Base-by-base conservation (phyloP, 371 early-diverging fungal species). In the Mortierella sp. region DNA sequence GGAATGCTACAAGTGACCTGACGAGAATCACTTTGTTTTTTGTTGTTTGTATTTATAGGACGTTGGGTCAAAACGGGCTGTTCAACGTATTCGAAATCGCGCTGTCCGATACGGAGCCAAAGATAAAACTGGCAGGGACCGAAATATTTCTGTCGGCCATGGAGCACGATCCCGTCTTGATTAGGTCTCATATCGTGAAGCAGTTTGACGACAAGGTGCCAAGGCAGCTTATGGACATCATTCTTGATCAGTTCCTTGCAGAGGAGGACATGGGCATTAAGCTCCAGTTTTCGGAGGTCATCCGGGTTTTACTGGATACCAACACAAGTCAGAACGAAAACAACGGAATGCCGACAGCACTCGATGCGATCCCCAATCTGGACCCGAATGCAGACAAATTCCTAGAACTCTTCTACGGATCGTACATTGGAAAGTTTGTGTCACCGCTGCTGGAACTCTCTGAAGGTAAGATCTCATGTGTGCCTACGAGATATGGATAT, bases 161-260 rank as follows among this genome's bases (percentile, higher is more conserved):
- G 42, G 95, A 96, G 48, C 88, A 92, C 53, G 94, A 95, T 60
- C 87, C 93, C 11, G 80, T 85, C 15, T 69, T 93, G 9, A 86
- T 95, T 2, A 84, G 97, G 19, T 82, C 87, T 1, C 84, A 89
- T 50, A 87, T 90, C 30, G 56, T 93, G 9, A 86, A 83, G 26
- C 93, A 95, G 59, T 64, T 80, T 2, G 79, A 82, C 12, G 80
- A 82, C 30, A 80, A 83, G 62, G 47, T 62, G 2, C 62, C 84
- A 23, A 81, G 82, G 42, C 82, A 86, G 15, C 78, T 92, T 24
- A 57, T 94, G 56, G 82, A 86, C 30, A 80, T 83, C 9, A 78
- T 97, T 12, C 76, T 95, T 21, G 79, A 87, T 9, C 83, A 87
- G 55, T 86, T 94, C 51, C 70, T 85, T 2, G 61, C 67, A 24